phyloP scores from a whole-genome alignment of 2,329 filamentous ascomycete genomes.

The Verticillium longisporum region DNA sequence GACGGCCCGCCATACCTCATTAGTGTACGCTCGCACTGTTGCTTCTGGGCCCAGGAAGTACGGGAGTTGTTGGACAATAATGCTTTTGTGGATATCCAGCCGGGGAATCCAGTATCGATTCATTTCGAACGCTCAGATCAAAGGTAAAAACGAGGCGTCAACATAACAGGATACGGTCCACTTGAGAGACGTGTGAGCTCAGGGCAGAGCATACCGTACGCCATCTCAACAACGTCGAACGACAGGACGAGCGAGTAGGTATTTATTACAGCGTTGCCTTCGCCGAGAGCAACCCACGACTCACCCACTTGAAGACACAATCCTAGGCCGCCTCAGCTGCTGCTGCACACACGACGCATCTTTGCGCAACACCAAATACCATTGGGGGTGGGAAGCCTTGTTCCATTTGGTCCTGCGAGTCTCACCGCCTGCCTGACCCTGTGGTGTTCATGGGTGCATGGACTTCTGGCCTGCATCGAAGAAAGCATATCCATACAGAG shows the following conservation, averaged over 20 bases:
- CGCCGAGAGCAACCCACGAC: background rate
- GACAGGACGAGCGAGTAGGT: background rate
- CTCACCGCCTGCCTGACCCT: background rate
- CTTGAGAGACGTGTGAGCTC: background rate
- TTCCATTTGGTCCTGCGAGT: background rate
- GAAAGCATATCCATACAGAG: background rate
- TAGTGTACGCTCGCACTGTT: constrained; percentile 49
- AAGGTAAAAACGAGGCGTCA: background rate
- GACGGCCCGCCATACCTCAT: constrained; percentile 36
- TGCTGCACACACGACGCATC: background rate
- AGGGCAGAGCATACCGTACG: background rate
- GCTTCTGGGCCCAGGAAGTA: constrained; percentile 52
- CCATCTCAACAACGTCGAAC: background rate
- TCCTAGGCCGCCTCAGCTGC: background rate
- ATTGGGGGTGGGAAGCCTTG: background rate
- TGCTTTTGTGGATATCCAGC: constrained; percentile 52
- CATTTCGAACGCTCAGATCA: constrained; percentile 23
- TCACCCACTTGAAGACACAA: background rate
- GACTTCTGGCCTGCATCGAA: background rate
- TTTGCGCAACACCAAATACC: background rate
- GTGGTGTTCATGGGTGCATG: background rate
- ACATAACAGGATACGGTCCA: background rate
- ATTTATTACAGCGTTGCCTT: constrained; percentile 10
- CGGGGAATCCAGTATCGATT: constrained; percentile 57
- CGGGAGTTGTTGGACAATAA: constrained; percentile 52